Evolutionary conservation across 1,284 basidiomycete species (phyloP).

Genomic region (Leccinum pachyderme): DNA sequence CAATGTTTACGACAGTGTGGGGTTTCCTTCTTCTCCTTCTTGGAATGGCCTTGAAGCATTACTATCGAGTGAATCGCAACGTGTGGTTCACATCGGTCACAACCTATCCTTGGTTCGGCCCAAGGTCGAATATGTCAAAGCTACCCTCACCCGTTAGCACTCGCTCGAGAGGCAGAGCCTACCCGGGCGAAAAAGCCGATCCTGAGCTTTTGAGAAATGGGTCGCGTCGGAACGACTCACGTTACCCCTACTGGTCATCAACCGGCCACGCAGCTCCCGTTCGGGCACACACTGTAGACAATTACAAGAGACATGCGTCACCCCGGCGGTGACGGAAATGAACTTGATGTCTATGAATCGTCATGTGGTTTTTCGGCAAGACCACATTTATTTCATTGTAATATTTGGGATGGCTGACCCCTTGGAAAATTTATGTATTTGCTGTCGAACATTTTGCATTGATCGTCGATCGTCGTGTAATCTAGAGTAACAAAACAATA

Average conservation of each 20-base stretch:
- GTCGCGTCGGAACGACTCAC: constrained; percentile 20
- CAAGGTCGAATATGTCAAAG: constrained; percentile 38
- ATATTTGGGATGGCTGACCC: constrained; percentile 3
- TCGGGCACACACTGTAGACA: constrained; percentile 36
- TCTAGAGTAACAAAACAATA: constrained; percentile 6
- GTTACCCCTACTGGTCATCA: constrained; percentile 34
- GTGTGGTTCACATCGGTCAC: constrained; percentile 77
- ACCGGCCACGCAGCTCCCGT: constrained; percentile 32
- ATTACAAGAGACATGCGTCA: constrained; percentile 43
- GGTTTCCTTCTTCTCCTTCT: constrained; percentile 60
- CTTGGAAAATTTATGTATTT: constrained; percentile 7
- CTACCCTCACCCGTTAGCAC: constrained; percentile 31
- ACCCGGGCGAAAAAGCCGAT: constrained; percentile 23
- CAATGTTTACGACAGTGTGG: constrained; percentile 47
- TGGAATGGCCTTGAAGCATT: constrained; percentile 61
- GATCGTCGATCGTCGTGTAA: constrained; percentile 17
- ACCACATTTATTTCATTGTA: constrained; percentile 5
- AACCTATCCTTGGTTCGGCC: constrained; percentile 66
- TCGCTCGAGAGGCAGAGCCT: constrained; percentile 34
- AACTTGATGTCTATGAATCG: constrained; percentile 4
- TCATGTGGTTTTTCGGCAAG: constrained; percentile 8
- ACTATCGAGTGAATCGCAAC: constrained; percentile 60
- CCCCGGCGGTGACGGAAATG: constrained; percentile 43
- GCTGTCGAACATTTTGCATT: constrained; percentile 4
- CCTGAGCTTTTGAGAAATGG: constrained; percentile 25